Conservation (phyloP, 768 basidiomycete genomes). For the Lentinula guzmanii region DNA sequence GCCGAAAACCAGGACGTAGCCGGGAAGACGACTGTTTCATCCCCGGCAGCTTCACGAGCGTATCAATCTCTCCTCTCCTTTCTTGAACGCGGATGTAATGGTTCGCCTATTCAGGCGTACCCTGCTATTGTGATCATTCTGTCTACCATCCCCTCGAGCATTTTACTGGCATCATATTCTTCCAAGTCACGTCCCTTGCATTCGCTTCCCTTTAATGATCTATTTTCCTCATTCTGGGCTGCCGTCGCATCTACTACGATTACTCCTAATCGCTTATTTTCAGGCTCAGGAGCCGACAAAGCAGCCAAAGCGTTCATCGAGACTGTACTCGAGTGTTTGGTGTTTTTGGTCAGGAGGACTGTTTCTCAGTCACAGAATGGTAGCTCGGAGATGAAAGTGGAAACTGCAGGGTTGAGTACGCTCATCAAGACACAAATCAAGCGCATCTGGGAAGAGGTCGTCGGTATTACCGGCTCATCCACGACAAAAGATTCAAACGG, state of each 20-base stretch:
- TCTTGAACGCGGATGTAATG: slow-evolving; percentile 73
- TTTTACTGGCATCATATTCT: not conserved
- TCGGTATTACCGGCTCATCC: not conserved
- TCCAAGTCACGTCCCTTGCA: slow-evolving; percentile 17
- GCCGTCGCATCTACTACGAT: slow-evolving; percentile 60
- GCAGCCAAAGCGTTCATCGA: slow-evolving; percentile 62
- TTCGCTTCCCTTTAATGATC: slow-evolving; percentile 30
- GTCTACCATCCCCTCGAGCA: slow-evolving; percentile 67
- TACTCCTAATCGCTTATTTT: slow-evolving; percentile 9
- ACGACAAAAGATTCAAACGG: not conserved
- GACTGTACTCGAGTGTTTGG: slow-evolving; percentile 63
- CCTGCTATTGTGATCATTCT: slow-evolving; percentile 76
- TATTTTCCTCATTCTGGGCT: slow-evolving; percentile 81
- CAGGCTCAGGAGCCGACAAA: slow-evolving; percentile 41
- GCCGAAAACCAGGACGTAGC: not conserved
- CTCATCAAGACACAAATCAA: not conserved
- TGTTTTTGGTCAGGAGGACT: slow-evolving; percentile 48
- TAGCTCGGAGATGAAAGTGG: not conserved
- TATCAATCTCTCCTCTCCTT: slow-evolving; percentile 77
- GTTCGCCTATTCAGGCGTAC: slow-evolving; percentile 74
- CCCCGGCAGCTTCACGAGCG: slow-evolving; percentile 19
- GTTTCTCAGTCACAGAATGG: not conserved
- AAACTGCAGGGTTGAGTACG: not conserved
- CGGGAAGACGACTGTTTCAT: not conserved
- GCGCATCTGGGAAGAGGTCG: not conserved